Evolutionary conservation across 208 protist genomes (phyloP), one percentile per base, ranked within the genome.

Genomic region (Crithidia fasciculata): DNA sequence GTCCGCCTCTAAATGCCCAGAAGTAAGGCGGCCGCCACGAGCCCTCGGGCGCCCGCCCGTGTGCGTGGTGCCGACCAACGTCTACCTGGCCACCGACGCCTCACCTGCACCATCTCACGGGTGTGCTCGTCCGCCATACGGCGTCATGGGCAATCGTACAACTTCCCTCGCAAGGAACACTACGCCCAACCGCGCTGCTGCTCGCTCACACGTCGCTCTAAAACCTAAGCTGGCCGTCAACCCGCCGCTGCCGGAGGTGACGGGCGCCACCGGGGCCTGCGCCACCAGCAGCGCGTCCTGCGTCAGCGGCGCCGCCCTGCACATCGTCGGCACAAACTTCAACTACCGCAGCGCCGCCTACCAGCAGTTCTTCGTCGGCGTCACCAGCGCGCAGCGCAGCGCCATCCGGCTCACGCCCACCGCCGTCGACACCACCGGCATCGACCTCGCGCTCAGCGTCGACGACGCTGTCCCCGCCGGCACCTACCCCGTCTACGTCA

Each of bases 91-190:
- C 50, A 57, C 53, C n/a, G n/a, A n/a, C n/a, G n/a, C 28, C 65
- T 83, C 19, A 16, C 12, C 13, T 86, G 81, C 81, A 74, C 43
- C 16, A 71, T 86, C 59, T 40, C n/a, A n/a, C n/a, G n/a, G n/a
- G n/a, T n/a, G n/a, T n/a, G n/a, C n/a, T n/a, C 47, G 8, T 49
- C 67, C 50, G 47, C 13, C 41, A 69, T n/a, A 37, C 16, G 56
- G 65, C 49, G 62, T 60, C 28, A 80, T 86, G 77, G 77, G 77
- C 50, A 83, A n/a, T n/a, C 80, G 81, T 83, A 65, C 71, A 47
- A 40, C 52, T 59, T 82, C n/a, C 47, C 69, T 80, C 8, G 81
- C 81, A 36, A 66, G 69, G 53, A 69, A 83, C n/a, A 53, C 15
- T 15, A 60, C 18, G 18, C 76, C 36, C 28, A 43, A 55, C n/a